Evolutionary conservation across 2,329 filamentous ascomycete species (phyloP).

Genomic region (Alternaria sp.): DNA sequence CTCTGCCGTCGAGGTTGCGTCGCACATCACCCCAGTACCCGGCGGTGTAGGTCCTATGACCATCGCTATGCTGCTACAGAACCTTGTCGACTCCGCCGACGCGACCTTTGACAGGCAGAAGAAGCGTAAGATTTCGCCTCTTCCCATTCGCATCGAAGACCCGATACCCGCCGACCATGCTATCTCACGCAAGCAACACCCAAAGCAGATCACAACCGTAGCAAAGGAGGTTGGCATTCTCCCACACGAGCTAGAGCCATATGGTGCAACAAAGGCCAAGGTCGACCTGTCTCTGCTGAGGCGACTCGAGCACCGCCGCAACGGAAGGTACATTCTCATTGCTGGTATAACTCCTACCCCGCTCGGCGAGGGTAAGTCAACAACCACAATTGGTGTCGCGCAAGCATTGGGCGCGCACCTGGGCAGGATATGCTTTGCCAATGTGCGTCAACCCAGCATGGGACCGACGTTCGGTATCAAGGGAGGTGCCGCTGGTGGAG

Average conservation of each 20-base stretch:
- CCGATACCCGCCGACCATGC: constrained; percentile 97
- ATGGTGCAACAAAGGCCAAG: constrained; percentile 96
- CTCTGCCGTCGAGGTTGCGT: constrained; percentile 83
- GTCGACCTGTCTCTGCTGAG: constrained; percentile 84
- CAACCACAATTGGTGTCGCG: constrained; percentile 93
- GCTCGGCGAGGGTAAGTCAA: constrained; percentile 96
- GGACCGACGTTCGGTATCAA: constrained; percentile 99
- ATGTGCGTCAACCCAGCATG: constrained; percentile 95
- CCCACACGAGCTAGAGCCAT: constrained; percentile 89
- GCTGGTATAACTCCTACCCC: constrained; percentile 97
- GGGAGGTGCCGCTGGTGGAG: constrained; percentile 94
- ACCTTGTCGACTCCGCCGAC: constrained; percentile 87
- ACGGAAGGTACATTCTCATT: constrained; percentile 91
- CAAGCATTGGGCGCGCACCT: constrained; percentile 92
- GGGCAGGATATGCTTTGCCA: constrained; percentile 89
- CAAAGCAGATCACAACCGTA: constrained; percentile 88
- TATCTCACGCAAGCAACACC: constrained; percentile 85
- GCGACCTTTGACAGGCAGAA: constrained; percentile 85
- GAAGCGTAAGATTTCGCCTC: constrained; percentile 77
- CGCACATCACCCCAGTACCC: constrained; percentile 93
- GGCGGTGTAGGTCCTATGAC: constrained; percentile 99
- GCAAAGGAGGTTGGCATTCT: constrained; percentile 89
- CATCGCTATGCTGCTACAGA: constrained; percentile 96
- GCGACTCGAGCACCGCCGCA: constrained; percentile 83
- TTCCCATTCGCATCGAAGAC: constrained; percentile 80